Conservation (phyloP, 305 asterid species). For the Solanum hybrid region DNA sequence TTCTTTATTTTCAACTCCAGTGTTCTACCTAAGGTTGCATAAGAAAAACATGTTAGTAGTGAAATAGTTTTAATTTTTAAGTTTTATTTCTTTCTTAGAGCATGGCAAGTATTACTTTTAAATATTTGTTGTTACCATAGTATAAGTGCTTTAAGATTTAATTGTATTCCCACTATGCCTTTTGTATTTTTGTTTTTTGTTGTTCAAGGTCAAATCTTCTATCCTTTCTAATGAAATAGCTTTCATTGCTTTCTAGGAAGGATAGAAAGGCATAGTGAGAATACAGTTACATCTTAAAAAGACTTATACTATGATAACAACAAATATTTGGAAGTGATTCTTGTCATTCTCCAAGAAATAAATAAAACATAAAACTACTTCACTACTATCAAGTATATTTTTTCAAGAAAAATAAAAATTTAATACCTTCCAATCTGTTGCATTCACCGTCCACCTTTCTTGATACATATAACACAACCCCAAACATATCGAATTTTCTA, state of each 20-base stretch:
- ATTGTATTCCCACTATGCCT: not conserved
- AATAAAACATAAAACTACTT: not conserved
- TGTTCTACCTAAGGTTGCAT: not conserved
- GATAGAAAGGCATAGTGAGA: not conserved
- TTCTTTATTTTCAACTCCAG: not conserved
- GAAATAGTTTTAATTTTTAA: not conserved
- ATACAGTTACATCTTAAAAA: not conserved
- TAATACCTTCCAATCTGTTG: not conserved
- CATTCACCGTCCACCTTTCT: not conserved
- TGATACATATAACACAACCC: not conserved
- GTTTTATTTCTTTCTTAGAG: not conserved
- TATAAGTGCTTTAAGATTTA: not conserved
- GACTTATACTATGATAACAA: not conserved
- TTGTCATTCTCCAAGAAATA: not conserved
- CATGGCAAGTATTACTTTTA: not conserved
- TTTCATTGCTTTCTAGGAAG: slow-evolving; percentile 4
- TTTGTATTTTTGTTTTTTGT: not conserved
- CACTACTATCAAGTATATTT: not conserved
- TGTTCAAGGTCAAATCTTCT: not conserved
- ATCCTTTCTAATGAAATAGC: not conserved
- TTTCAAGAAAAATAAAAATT: not conserved
- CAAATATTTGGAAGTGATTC: not conserved
- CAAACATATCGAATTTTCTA: not conserved
- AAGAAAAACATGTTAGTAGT: not conserved
- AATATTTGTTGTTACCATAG: not conserved